Base-by-base conservation (phyloP, 768 basidiomycete genomes). In the Rhodotorula kratochvilovae region DNA sequence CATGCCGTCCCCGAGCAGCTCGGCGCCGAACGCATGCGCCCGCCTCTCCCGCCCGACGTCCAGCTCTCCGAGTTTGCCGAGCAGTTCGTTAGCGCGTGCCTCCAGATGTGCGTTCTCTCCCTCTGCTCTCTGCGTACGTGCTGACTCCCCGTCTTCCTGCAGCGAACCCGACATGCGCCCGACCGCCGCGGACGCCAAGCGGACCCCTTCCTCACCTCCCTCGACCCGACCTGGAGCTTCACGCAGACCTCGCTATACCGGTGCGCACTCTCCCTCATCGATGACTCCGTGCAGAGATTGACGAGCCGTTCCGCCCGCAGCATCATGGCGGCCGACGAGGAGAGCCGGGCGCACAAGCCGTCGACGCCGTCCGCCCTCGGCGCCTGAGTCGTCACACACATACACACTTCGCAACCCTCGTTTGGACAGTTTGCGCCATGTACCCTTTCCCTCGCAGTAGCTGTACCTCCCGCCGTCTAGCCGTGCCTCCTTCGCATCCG, bases 31-130 rank as follows among this genome's bases (percentile, higher is more conserved):
- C 88, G 90, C 76, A 85, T 87, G 72, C 88, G 89, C 36, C 96
- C 96, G 16, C 94, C 95, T 7, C 85, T 99, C 11, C 96, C 95
- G 5, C 85, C 88, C 27, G 90, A 91, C 66, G 86, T 97, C 60
- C 81, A 85, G 5, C 81, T 98, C 61, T 88, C 90, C 29, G 82
- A 85, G 35, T 84, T 88, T 60, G 94, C 90, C 17, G 85, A 89
- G 72, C 90, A 95, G 79, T 96, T 99, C 81, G 85, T 95, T 76
- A 83, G 84, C 62, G 87, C 87, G 78, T 97, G 96, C 81, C 92
- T 98, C 78, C 89, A 91, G 7, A 88, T 91, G 91, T 91, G 79
- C 76, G 36, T 13, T 59, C 81, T 17, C 63, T 31, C 12, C 31
- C 33, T 16, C 51, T 29, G 42, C 57, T 29, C n/a, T n/a, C n/a